A percentile compares a stretch with the other conserved stretches of the same genome.
These are phyloP conservation scores for Chlorella vulgaris DNA, from an alignment of 139 green algal genomes.

Conservation along the genomic window DNA sequence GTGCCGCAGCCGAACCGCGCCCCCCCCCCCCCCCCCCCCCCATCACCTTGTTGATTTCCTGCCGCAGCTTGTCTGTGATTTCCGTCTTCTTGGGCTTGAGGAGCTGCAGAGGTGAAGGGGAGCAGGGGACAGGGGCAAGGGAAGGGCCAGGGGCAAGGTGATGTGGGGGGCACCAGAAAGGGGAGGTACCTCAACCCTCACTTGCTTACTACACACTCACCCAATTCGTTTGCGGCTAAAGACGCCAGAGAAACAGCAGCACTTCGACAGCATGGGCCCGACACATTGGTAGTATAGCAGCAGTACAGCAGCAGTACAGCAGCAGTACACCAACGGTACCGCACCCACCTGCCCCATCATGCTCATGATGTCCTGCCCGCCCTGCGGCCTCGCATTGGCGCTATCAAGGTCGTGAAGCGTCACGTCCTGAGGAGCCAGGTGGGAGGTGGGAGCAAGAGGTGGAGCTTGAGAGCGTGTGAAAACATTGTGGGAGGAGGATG, in stretches of 20 bases:
- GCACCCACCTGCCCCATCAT: slow-evolving; percentile 84
- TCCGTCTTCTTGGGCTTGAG: slow-evolving; percentile 99
- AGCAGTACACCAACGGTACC: too few relatives aligned
- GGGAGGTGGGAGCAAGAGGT: neutral
- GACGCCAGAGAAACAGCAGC: too few relatives aligned
- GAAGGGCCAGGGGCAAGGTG: neutral
- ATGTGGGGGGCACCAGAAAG: neutral
- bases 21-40: too few relatives aligned
- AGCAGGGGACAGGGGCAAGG: neutral
- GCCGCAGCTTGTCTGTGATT: slow-evolving; percentile 98
- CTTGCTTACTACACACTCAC: too few relatives aligned
- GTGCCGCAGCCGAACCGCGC: too few relatives aligned
- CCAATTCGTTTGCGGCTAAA: too few relatives aligned
- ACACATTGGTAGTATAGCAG: too few relatives aligned
- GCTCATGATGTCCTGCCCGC: slow-evolving; percentile 92
- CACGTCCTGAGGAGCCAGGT: slow-evolving; percentile 82
- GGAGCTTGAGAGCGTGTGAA: neutral
- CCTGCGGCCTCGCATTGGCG: slow-evolving; percentile 93
- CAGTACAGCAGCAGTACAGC: too few relatives aligned
- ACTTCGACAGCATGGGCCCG: too few relatives aligned
- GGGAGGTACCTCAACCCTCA: too few relatives aligned
- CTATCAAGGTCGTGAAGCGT: slow-evolving; percentile 98
- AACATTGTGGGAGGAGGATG: too few relatives aligned
- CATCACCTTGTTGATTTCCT: slow-evolving; percentile 99
- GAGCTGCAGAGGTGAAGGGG: slow-evolving; percentile 61